A percentile compares a stretch with the other conserved stretches of the same genome.
These are phyloP conservation scores for Tolypocladium pustulatum DNA, from an alignment of 2,329 filamentous ascomycete species.

Conservation along the genomic window DNA sequence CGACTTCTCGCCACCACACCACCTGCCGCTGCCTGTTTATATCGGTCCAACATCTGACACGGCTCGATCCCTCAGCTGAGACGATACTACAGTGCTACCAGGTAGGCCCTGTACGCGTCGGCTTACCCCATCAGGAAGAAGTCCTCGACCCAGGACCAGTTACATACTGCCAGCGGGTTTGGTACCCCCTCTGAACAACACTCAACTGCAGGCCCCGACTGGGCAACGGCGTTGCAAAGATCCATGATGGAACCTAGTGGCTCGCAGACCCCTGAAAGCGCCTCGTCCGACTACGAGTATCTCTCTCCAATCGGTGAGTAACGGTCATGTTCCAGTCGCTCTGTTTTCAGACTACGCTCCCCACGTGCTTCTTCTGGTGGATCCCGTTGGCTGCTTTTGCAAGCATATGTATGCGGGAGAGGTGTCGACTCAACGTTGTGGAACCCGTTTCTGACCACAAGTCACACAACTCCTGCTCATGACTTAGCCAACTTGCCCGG, in stretches of 20 bases:
- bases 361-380: conserved; percentile 32
- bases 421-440: not conserved
- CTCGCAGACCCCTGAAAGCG: conserved; percentile 36
- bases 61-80: not conserved
- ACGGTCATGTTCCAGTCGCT: conserved; percentile 16
- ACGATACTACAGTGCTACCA: not conserved
- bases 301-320: conserved; percentile 47
- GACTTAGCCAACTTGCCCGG: not conserved
- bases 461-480: not conserved
- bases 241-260: conserved; percentile 26
- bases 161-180: not conserved
- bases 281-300: conserved; percentile 30
- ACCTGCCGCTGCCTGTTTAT: not conserved
- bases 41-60: not conserved
- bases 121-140: conserved; percentile 13
- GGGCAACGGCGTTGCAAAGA: not conserved
- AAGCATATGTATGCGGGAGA: not conserved
- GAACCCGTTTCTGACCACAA: not conserved
- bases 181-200: not conserved
- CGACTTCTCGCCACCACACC: not conserved
- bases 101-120: conserved; percentile 9
- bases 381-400: conserved; percentile 20
- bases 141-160: not conserved
- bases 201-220: conserved; percentile 4
- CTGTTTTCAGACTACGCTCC: conserved; percentile 28